Evolutionary conservation across 805 yeast genomes (phyloP), one percentile per base, ranked within the genome.

Genomic region (Hanseniaspora meyeri): DNA sequence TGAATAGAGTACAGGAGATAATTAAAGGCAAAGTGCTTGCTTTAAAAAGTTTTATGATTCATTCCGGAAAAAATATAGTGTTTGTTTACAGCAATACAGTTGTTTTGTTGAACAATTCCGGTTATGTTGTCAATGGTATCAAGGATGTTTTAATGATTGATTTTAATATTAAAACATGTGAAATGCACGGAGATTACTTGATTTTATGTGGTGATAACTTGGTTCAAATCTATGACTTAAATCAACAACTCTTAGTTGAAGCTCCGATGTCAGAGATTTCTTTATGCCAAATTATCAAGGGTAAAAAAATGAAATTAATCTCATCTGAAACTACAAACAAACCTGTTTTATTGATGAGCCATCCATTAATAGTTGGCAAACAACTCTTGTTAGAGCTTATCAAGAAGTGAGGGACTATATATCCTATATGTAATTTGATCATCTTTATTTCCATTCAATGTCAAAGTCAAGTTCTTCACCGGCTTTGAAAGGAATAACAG

Each of bases 401-500:
- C 60, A 77, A 77, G 62, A 82, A 79, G 19, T 42, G 45, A 42
- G 27, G 4, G 16, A 19, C 43, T 19, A 19, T 24, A 8, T 24
- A 14, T 97, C 91, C 67, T 85, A 91, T 61, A 95, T 90, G 60
- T 97, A 93, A 74, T 89, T 3, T 4, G 3, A 5, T 93, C 55
- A 78, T 91, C 64, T 95, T 91, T 43, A 55, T 49, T 74, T 68
- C 97, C 97, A 90, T 69, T 83, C 85, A 5, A 80, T 77, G 10
- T 79, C 68, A 88, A 95, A 91, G 36, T 74, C 65, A 51, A 91
- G 74, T 57, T 74, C 76, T 54, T 84, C 81, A 17, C 95, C 96
- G 8, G 96, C 89, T 62, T 75, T 77, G 76, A 91, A 91, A 9
- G 97, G 97, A 17, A 88, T 91, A 37, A 85, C 82, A 14, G 74